Conservation (phyloP, 768 basidiomycete genomes). For the Jaapia argillacea region DNA sequence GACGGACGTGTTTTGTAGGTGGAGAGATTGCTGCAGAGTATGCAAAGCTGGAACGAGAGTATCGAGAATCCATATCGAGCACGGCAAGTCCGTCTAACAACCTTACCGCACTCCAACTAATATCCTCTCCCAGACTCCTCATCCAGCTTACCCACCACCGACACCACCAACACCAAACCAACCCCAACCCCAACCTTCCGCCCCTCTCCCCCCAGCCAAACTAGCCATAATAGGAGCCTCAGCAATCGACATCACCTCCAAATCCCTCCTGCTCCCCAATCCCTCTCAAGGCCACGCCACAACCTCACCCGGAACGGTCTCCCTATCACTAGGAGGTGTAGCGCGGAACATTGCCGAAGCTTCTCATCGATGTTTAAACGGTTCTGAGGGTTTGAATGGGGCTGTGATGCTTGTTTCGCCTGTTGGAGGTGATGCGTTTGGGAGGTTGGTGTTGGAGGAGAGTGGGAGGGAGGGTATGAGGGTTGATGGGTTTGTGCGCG, state of each 20-base stretch:
- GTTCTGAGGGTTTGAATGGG: slow-evolving; percentile 22
- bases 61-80: slow-evolving; percentile 1
- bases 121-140: too few species aligned
- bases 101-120: too few species aligned
- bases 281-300: slow-evolving; percentile 42
- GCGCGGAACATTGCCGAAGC: slow-evolving; percentile 95
- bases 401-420: slow-evolving; percentile 62
- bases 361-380: slow-evolving; percentile 51
- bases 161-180: neutral
- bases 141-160: neutral
- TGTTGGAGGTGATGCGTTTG: slow-evolving; percentile 72
- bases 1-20: slow-evolving; percentile 29
- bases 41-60: slow-evolving; percentile 31
- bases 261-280: slow-evolving; percentile 23
- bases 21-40: slow-evolving; percentile 75
- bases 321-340: slow-evolving; percentile 77
- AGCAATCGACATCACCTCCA: slow-evolving; percentile 81
- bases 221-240: slow-evolving; percentile 78
- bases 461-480: slow-evolving; percentile 62
- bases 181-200: neutral
- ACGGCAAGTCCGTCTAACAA: slow-evolving; percentile 3
- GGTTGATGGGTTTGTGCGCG: slow-evolving; percentile 61
- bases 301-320: slow-evolving; percentile 75
- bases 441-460: slow-evolving; percentile 50
- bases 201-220: slow-evolving; percentile 20